Percentiles rank a stretch among this genome's conserved stretches.
Evolutionary conservation across 2,329 filamentous ascomycete genomes (phyloP).

Genomic region (Diaporthe destruens): DNA sequence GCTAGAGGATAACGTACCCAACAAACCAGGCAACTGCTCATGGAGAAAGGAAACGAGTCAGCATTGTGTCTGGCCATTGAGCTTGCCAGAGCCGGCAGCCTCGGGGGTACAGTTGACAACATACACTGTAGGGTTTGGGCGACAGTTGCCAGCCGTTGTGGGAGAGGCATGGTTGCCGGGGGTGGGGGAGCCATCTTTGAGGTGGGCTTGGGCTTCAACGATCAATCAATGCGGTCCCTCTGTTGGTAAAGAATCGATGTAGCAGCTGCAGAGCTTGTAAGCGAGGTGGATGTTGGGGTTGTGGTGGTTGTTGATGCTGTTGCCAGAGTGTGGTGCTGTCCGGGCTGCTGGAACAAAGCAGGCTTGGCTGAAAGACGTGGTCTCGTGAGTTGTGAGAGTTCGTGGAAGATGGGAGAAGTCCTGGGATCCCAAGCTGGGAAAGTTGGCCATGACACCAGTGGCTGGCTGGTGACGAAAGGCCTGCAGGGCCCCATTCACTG

Average conservation of each 20-base stretch:
- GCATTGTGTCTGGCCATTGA: conserved; percentile 45
- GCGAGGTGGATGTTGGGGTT: neutral
- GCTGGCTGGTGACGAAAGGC: conserved; percentile 41
- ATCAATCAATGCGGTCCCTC: neutral
- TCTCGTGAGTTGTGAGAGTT: conserved; percentile 10
- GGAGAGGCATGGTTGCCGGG: conserved; percentile 75
- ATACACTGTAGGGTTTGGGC: conserved; percentile 94
- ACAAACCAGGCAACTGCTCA: conserved; percentile 80
- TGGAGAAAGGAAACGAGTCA: conserved; percentile 51
- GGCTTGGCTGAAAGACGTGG: conserved; percentile 31
- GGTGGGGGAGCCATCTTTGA: conserved; percentile 79
- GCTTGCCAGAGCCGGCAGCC: neutral
- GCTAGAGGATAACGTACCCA: conserved; percentile 70
- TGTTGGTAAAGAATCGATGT: neutral
- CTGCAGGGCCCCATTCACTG: conserved; percentile 1
- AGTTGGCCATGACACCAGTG: conserved; percentile 37
- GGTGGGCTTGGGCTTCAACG: conserved; percentile 40
- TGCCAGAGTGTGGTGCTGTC: conserved; percentile 3
- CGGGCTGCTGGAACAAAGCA: conserved; percentile 17
- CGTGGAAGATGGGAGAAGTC: conserved; percentile 17
- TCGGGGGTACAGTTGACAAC: conserved; percentile 53
- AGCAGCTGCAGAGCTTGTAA: conserved; percentile 8
- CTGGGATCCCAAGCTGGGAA: conserved; percentile 33
- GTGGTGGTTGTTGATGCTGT: conserved; percentile 20
- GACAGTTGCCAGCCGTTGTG: conserved; percentile 80